A percentile compares a stretch with the other conserved stretches of the same genome.
Evolutionary conservation across 2,329 filamentous ascomycete genomes (phyloP).

Genomic region (Ceratocystis cubensis): DNA sequence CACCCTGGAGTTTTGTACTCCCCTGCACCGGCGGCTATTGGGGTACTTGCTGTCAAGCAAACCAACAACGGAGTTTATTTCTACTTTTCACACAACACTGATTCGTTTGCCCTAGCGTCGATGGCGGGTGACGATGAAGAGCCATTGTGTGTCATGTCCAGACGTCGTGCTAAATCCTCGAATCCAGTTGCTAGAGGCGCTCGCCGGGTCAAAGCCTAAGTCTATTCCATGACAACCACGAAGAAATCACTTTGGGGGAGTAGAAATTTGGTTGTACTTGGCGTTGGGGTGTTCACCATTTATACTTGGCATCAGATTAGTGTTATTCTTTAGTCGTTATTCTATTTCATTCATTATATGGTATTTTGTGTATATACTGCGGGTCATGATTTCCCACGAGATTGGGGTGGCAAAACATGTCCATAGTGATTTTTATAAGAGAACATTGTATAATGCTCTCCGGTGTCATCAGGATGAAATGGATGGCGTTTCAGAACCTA

Average conservation of each 20-base stretch:
- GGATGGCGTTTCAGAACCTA: too few relatives aligned
- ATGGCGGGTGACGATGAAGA: slow-evolving; percentile 68
- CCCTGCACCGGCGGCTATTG: slow-evolving; percentile 75
- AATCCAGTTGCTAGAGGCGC: slow-evolving; percentile 40
- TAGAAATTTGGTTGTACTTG: not conserved
- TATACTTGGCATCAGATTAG: not conserved
- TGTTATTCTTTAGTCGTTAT: slow-evolving; percentile 7
- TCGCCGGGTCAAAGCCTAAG: slow-evolving; percentile 31
- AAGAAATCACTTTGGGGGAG: not conserved
- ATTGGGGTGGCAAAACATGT: not conserved
- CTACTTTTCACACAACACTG: slow-evolving; percentile 94
- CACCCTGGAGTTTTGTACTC: slow-evolving; percentile 76
- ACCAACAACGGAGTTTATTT: slow-evolving; percentile 62
- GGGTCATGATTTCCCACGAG: not conserved
- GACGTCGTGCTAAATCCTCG: slow-evolving; percentile 46
- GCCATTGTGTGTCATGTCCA: slow-evolving; percentile 65
- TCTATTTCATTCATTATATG: not conserved
- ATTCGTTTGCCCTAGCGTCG: slow-evolving; percentile 72
- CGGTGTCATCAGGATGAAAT: too few relatives aligned
- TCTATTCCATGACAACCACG: slow-evolving; percentile 25
- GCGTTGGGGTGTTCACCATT: not conserved
- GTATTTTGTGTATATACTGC: not conserved
- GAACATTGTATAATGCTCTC: not conserved
- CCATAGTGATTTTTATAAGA: not conserved
- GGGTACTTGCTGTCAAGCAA: slow-evolving; percentile 83